These are phyloP conservation scores for Favolaschia claudopus DNA, from an alignment of 768 basidiomycete genomes.

Conservation along the genomic window DNA sequence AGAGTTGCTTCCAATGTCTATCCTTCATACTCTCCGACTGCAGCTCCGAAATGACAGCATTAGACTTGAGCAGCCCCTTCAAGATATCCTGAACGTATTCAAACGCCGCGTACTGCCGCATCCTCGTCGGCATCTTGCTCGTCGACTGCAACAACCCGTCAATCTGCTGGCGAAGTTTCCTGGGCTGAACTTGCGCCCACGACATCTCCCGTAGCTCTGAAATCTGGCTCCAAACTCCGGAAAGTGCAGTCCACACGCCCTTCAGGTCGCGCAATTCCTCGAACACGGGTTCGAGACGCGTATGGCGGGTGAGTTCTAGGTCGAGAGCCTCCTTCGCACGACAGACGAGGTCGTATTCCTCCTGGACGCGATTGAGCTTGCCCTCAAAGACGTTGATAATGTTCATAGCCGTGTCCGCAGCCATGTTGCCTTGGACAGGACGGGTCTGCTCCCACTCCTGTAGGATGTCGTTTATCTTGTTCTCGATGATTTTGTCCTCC, in stretches of 20 bases:
- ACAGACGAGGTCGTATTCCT: slow-evolving; percentile 95
- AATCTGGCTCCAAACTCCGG: slow-evolving; percentile 96
- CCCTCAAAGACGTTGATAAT: slow-evolving; percentile 95
- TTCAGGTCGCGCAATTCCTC: slow-evolving; percentile 97
- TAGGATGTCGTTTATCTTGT: slow-evolving; percentile 91
- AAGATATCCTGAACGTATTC: slow-evolving; percentile 96
- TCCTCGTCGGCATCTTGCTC: slow-evolving; percentile 98
- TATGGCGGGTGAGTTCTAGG: slow-evolving; percentile 88
- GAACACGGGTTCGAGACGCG: slow-evolving; percentile 90
- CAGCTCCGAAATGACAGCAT: slow-evolving; percentile 88
- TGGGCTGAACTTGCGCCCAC: slow-evolving; percentile 93
- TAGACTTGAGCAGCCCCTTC: slow-evolving; percentile 86
- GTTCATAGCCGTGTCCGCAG: slow-evolving; percentile 95
- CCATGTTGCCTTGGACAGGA: slow-evolving; percentile 95
- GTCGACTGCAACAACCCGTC: slow-evolving; percentile 93
- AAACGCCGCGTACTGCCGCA: slow-evolving; percentile 99
- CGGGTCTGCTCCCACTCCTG: slow-evolving; percentile 95
- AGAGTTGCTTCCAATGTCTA: slow-evolving; percentile 97
- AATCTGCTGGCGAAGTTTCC: slow-evolving; percentile 93
- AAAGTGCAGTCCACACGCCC: slow-evolving; percentile 98
- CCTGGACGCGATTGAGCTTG: slow-evolving; percentile 86
- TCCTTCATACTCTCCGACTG: slow-evolving; percentile 98
- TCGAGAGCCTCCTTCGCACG: slow-evolving; percentile 97
- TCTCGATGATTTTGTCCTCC: slow-evolving; percentile 97
- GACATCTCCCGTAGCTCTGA: slow-evolving; percentile 85